Evolutionary conservation across 2,329 filamentous ascomycete species (phyloP).

Genomic region (Raffaelea arxii): DNA sequence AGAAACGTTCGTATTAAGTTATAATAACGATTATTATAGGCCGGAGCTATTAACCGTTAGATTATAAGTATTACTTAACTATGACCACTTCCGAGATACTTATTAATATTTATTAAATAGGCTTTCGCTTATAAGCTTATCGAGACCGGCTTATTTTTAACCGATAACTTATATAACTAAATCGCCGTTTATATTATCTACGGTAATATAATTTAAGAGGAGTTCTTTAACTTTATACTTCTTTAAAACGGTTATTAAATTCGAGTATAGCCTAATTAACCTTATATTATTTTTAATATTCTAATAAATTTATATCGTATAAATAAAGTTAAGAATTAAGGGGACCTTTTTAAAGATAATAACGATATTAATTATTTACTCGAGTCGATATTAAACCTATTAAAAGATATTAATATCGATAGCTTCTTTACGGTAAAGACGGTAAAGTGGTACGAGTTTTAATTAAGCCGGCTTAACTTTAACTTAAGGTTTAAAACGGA

Average conservation of each 20-base stretch:
- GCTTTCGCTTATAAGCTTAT: background rate
- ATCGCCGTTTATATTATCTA: background rate
- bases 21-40: background rate
- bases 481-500: background rate
- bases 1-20: background rate
- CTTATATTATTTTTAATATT: background rate
- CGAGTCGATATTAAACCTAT: background rate
- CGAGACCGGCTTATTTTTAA: background rate
- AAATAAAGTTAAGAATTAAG: background rate
- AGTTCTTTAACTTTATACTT: background rate
- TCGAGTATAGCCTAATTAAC: background rate
- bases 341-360: background rate
- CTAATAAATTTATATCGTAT: background rate
- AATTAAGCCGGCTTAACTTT: background rate
- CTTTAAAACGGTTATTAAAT: constrained; percentile 1
- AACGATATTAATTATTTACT: background rate
- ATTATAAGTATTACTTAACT: background rate
- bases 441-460: too few species aligned
- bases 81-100: background rate
- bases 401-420: background rate
- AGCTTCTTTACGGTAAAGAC: background rate
- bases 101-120: background rate
- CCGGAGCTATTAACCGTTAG: background rate
- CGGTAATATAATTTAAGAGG: constrained; percentile 1
- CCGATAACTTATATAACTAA: background rate